These are phyloP conservation scores for Neoboletus subvelutipes DNA, from an alignment of 768 basidiomycete genomes.

Conservation along the genomic window DNA sequence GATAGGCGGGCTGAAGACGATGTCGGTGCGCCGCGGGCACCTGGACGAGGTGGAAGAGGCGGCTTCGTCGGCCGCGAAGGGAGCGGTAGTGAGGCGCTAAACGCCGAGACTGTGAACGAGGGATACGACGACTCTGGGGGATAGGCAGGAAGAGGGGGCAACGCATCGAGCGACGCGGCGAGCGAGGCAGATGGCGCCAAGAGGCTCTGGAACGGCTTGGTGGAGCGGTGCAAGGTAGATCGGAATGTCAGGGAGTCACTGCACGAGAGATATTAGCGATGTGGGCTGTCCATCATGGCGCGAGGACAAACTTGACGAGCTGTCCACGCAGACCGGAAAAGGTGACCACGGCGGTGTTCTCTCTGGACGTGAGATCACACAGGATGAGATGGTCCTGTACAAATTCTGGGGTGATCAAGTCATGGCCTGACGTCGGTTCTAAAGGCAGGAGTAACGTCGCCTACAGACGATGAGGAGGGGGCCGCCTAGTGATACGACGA, in stretches of 20 bases:
- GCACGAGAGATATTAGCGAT: slow-evolving; percentile 26
- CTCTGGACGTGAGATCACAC: slow-evolving; percentile 50
- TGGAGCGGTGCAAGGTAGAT: slow-evolving; percentile 42
- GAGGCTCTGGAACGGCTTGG: slow-evolving; percentile 43
- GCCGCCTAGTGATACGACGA: background rate
- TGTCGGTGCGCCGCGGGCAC: slow-evolving; percentile 12
- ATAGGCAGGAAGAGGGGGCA: slow-evolving; percentile 54
- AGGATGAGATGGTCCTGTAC: slow-evolving; percentile 82
- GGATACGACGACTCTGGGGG: slow-evolving; percentile 46
- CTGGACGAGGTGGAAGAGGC: slow-evolving; percentile 42
- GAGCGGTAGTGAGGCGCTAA: slow-evolving; percentile 35
- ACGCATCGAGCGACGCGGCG: slow-evolving; percentile 37
- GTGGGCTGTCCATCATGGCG: slow-evolving; percentile 31
- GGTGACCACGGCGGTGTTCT: slow-evolving; percentile 60
- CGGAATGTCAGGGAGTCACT: slow-evolving; percentile 43
- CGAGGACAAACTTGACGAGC: slow-evolving; percentile 52
- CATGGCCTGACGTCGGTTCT: slow-evolving; percentile 51
- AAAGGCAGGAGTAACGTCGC: slow-evolving; percentile 79
- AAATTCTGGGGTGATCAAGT: slow-evolving; percentile 67
- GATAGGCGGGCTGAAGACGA: slow-evolving; percentile 48
- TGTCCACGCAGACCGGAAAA: slow-evolving; percentile 82
- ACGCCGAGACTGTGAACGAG: slow-evolving; percentile 42
- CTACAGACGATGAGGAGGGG: slow-evolving; percentile 38
- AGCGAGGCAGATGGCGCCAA: slow-evolving; percentile 34
- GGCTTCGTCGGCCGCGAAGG: slow-evolving; percentile 47